These are phyloP conservation scores for Myxozyma melibiosi DNA, from an alignment of 805 yeast species.

Conservation along the genomic window DNA sequence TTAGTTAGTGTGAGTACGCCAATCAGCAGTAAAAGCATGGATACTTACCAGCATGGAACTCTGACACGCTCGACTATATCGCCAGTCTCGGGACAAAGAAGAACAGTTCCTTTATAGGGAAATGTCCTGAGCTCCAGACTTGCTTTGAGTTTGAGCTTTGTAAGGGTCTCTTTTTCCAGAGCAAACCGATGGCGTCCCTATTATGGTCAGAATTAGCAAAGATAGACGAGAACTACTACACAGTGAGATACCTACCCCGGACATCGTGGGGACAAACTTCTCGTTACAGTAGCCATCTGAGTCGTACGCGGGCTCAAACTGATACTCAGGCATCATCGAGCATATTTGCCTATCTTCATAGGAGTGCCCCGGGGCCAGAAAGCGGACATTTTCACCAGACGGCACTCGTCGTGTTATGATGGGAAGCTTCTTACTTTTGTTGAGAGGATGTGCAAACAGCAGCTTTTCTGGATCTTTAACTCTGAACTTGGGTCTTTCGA, in stretches of 20 bases:
- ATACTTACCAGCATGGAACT: background rate
- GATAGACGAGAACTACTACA: no score
- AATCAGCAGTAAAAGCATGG: background rate
- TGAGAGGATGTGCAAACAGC: background rate
- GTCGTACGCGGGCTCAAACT: background rate
- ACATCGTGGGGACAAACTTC: background rate
- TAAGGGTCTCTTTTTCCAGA: background rate
- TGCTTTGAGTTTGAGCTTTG: background rate
- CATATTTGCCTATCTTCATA: background rate
- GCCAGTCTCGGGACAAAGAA: conserved; percentile 13
- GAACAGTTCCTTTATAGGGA: background rate
- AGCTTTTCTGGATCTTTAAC: no score
- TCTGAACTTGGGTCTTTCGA: no score
- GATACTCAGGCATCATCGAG: background rate
- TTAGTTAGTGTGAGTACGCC: background rate
- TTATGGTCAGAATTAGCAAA: background rate
- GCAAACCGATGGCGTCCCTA: conserved; percentile 11
- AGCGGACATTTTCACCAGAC: background rate
- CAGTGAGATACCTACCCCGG: background rate
- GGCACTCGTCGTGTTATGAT: background rate
- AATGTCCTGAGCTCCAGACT: background rate
- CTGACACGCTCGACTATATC: background rate
- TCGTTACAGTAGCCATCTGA: background rate
- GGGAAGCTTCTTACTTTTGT: background rate
- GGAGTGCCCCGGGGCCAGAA: conserved; percentile 4